phyloP scores from a whole-genome alignment of 495 filamentous ascomycete species.

The Achaetomiella virescens region DNA sequence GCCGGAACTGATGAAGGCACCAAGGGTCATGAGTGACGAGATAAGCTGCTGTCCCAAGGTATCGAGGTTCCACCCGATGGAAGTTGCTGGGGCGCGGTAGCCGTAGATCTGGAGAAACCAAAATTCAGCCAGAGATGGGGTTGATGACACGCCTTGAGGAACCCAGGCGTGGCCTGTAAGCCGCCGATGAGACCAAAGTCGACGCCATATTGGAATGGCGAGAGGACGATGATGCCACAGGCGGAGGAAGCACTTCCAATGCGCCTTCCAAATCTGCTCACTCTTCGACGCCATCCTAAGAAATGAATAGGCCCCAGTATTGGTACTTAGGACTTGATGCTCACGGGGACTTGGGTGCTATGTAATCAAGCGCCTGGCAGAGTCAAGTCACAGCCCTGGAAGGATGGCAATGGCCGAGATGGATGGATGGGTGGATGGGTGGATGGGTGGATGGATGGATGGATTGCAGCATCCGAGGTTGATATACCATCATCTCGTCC shows the following conservation, averaged over 20 bases:
- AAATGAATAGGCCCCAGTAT: no score
- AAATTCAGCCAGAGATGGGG: neutral
- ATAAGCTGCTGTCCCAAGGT: constrained; percentile 50
- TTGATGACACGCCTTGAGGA: constrained; percentile 38
- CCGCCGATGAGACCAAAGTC: constrained; percentile 58
- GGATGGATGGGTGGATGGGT: no score
- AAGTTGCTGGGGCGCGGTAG: constrained; percentile 33
- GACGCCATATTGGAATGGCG: constrained; percentile 57
- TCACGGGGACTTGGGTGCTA: neutral
- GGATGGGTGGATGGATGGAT: no score
- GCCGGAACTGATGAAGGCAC: constrained; percentile 52
- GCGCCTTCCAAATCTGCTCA: constrained; percentile 28
- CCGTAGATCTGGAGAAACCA: constrained; percentile 34
- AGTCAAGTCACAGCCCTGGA: neutral
- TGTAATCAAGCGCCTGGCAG: neutral
- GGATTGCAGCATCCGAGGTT: neutral
- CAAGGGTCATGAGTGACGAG: constrained; percentile 54
- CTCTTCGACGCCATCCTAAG: neutral
- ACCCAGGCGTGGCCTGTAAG: constrained; percentile 58
- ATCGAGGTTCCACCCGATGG: constrained; percentile 50
- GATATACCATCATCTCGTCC: neutral
- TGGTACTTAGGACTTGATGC: neutral
- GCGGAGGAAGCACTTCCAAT: constrained; percentile 39
- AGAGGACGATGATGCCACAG: constrained; percentile 44
- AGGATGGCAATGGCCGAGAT: no score